phyloP scores from a whole-genome alignment of 148 eudicot genomes.

The Chenopodium album region DNA sequence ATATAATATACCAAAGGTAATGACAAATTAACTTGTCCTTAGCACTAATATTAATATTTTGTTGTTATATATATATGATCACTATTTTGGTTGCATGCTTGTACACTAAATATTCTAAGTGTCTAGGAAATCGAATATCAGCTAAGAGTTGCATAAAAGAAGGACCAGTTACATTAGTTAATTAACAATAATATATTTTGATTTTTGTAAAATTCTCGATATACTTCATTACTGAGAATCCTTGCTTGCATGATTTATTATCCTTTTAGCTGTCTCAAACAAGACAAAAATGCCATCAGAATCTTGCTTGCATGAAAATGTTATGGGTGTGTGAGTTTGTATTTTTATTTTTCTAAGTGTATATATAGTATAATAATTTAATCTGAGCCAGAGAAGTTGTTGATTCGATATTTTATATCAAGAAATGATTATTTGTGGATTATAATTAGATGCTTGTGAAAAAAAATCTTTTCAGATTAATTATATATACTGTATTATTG shows the following conservation, averaged over 20 bases:
- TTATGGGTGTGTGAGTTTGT: background rate
- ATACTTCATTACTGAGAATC: constrained; percentile 16
- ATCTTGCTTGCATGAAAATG: constrained; percentile 10
- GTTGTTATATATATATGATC: constrained; percentile 16
- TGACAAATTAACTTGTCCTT: constrained; percentile 30
- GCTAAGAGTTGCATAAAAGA: constrained; percentile 3
- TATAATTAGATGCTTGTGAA: background rate
- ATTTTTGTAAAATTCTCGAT: constrained; percentile 11
- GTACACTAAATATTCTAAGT: constrained; percentile 13
- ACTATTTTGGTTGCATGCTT: constrained; percentile 18
- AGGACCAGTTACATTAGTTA: constrained; percentile 14
- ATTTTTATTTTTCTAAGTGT: background rate
- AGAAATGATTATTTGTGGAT: too few species aligned
- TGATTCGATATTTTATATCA: background rate
- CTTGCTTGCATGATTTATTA: background rate
- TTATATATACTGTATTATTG: too few species aligned
- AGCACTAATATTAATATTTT: background rate
- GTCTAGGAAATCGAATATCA: constrained; percentile 30
- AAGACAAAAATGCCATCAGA: constrained; percentile 10
- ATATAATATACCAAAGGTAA: constrained; percentile 30
- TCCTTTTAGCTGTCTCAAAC: constrained; percentile 14
- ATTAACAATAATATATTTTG: constrained; percentile 1
- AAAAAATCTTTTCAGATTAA: too few species aligned
- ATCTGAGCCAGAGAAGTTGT: background rate
- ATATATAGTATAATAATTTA: background rate